Percentiles rank a stretch among this genome's conserved stretches.
These are phyloP conservation scores for Ceratocystis variospora DNA, from an alignment of 2,329 filamentous ascomycete genomes.

Conservation along the genomic window DNA sequence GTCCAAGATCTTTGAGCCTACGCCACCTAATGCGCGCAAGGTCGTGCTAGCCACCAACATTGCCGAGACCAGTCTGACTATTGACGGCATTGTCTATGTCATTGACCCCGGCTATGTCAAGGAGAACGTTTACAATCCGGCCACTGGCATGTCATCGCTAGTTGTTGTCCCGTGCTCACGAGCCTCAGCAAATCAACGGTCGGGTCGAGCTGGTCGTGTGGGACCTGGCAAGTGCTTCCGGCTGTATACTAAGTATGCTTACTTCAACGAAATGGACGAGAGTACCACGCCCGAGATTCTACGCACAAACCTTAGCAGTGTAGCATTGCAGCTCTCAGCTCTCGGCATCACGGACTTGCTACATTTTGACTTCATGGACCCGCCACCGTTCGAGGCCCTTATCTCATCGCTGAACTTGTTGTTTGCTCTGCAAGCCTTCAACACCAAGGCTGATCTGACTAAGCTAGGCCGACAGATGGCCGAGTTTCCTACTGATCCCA, in stretches of 20 bases:
- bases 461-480: constrained; percentile 88
- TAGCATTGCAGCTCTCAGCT: constrained; percentile 75
- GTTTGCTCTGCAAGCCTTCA: constrained; percentile 79
- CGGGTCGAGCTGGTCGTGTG: constrained; percentile 82
- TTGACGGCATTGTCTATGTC: constrained; percentile 91
- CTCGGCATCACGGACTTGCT: constrained; percentile 85
- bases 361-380: constrained; percentile 92
- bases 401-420: constrained; percentile 81
- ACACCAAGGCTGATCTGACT: constrained; percentile 77
- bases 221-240: constrained; percentile 87
- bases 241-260: constrained; percentile 84
- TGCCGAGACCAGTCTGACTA: constrained; percentile 87
- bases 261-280: constrained; percentile 89
- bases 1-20: constrained; percentile 86
- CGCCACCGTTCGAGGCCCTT: constrained; percentile 76
- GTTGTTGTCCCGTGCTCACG: constrained; percentile 84
- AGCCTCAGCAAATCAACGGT: constrained; percentile 84
- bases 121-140: constrained; percentile 83
- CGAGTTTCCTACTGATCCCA: constrained; percentile 84
- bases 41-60: constrained; percentile 94
- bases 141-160: constrained; percentile 82
- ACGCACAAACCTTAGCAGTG: constrained; percentile 70
- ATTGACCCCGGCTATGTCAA: constrained; percentile 94
- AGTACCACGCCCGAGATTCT: constrained; percentile 88
- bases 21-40: constrained; percentile 71